These are phyloP conservation scores for Nectriaceae sp. DNA, from an alignment of 2,329 filamentous ascomycete genomes.

Conservation along the genomic window DNA sequence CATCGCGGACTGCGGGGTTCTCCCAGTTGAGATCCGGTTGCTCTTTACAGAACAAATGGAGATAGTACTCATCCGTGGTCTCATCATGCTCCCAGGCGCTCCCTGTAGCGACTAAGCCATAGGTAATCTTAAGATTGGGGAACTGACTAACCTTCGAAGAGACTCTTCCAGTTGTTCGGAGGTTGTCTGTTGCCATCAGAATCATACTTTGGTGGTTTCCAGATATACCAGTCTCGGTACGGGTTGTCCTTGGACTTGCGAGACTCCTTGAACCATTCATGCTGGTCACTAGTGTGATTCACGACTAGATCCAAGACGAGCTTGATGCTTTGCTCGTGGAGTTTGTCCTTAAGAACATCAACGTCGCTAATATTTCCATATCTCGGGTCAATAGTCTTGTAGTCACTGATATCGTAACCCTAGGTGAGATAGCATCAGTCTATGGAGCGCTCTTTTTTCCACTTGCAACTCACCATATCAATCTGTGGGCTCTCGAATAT, in stretches of 20 bases:
- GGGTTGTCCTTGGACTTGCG: conserved; percentile 53
- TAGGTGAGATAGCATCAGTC: conserved; percentile 13
- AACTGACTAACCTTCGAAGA: conserved; percentile 37
- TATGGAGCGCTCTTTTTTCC: no score
- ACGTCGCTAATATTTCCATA: conserved; percentile 71
- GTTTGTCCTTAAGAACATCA: conserved; percentile 60
- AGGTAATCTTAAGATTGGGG: not conserved
- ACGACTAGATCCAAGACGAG: conserved; percentile 73
- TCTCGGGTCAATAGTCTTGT: conserved; percentile 63
- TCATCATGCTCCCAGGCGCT: conserved; percentile 53
- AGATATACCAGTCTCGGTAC: conserved; percentile 66
- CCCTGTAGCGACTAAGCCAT: conserved; percentile 28
- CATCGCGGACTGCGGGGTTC: conserved; percentile 62
- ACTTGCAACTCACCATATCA: conserved; percentile 63
- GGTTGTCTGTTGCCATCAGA: conserved; percentile 58
- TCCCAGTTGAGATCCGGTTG: conserved; percentile 83
- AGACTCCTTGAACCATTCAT: conserved; percentile 60
- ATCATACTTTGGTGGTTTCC: conserved; percentile 60
- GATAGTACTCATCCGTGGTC: conserved; percentile 54
- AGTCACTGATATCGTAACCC: conserved; percentile 73
- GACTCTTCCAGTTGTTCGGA: conserved; percentile 59
- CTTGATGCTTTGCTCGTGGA: conserved; percentile 66
- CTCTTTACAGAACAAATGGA: conserved; percentile 68
- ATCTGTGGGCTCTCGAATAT: conserved; percentile 56
- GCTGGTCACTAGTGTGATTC: conserved; percentile 66